These are phyloP conservation scores for Oidiodendron maius DNA, from an alignment of 495 filamentous ascomycete genomes.

Conservation along the genomic window DNA sequence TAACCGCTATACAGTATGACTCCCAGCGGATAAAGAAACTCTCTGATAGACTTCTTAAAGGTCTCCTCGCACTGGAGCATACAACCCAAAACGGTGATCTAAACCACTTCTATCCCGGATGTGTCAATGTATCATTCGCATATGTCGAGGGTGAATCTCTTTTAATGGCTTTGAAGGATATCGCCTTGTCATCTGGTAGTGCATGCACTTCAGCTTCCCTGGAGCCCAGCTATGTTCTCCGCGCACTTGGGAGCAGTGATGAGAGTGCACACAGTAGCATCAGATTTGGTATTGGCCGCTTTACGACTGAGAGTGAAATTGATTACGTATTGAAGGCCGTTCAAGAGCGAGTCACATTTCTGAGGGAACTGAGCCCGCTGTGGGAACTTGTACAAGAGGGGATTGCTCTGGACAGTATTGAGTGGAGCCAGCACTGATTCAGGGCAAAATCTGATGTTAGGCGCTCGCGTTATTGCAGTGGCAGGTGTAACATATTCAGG, in stretches of 20 bases:
- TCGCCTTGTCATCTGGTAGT: constrained; percentile 93
- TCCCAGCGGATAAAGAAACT: constrained; percentile 72
- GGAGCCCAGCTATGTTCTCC: constrained; percentile 91
- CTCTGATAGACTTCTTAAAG: constrained; percentile 75
- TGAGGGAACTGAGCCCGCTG: constrained; percentile 90
- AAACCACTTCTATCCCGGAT: constrained; percentile 83
- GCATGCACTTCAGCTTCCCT: constrained; percentile 96
- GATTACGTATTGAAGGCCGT: constrained; percentile 98
- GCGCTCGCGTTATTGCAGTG: no score
- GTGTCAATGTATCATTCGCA: constrained; percentile 96
- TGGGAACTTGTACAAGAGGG: constrained; percentile 99
- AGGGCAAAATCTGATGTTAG: no score
- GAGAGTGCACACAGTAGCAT: constrained; percentile 98
- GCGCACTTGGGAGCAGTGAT: constrained; percentile 90
- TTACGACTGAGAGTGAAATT: constrained; percentile 91
- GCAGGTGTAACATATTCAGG: constrained; percentile 8
- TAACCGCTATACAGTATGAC: constrained; percentile 69
- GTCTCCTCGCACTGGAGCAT: constrained; percentile 84
- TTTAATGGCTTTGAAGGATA: constrained; percentile 96
- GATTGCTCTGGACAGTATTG: constrained; percentile 88
- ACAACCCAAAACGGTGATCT: constrained; percentile 86
- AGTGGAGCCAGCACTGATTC: constrained; percentile 92
- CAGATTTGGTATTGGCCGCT: constrained; percentile 93
- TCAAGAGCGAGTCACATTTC: constrained; percentile 78
- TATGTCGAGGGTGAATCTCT: constrained; percentile 98